Conservation (phyloP, 176 grass and related monocot species). For the Alopecurus myosuroides region DNA sequence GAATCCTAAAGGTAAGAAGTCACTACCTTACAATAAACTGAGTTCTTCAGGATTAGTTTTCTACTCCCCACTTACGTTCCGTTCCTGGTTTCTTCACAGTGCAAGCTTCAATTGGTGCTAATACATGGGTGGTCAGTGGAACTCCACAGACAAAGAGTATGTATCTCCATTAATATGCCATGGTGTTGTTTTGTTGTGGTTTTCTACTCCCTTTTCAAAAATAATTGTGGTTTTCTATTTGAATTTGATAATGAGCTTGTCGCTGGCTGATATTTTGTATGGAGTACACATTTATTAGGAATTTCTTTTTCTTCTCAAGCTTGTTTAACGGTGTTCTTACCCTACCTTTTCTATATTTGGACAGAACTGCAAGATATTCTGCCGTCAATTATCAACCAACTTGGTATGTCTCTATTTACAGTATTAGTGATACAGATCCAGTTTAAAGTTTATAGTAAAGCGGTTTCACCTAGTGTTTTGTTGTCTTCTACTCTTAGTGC, state of each 20-base stretch:
- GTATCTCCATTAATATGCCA: slow-evolving; percentile 4
- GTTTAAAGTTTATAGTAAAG: not conserved
- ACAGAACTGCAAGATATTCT: slow-evolving; percentile 96
- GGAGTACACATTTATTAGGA: not conserved
- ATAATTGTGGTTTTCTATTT: not conserved
- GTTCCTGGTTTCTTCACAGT: slow-evolving; percentile 46
- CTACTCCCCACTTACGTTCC: slow-evolving; percentile 10
- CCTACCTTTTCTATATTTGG: not conserved
- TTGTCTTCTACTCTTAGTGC: not conserved
- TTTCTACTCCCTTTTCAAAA: not conserved
- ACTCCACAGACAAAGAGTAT: slow-evolving; percentile 98
- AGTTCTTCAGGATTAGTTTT: not conserved
- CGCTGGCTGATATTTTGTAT: not conserved
- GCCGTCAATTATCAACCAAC: slow-evolving; percentile 93
- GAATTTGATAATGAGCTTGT: not conserved
- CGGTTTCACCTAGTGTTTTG: not conserved
- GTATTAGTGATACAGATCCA: not conserved
- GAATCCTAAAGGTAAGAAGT: slow-evolving; percentile 97
- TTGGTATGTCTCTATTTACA: slow-evolving; percentile 53
- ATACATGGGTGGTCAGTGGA: slow-evolving; percentile 98
- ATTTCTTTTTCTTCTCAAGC: not conserved
- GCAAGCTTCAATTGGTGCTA: slow-evolving; percentile 95
- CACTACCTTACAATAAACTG: not conserved
- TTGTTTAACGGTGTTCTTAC: slow-evolving; percentile 2
- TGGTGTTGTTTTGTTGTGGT: not conserved